A percentile compares a stretch with the other conserved stretches of the same genome.
phyloP scores from a whole-genome alignment of 208 protist genomes.

The Angomonas ambiguus region DNA sequence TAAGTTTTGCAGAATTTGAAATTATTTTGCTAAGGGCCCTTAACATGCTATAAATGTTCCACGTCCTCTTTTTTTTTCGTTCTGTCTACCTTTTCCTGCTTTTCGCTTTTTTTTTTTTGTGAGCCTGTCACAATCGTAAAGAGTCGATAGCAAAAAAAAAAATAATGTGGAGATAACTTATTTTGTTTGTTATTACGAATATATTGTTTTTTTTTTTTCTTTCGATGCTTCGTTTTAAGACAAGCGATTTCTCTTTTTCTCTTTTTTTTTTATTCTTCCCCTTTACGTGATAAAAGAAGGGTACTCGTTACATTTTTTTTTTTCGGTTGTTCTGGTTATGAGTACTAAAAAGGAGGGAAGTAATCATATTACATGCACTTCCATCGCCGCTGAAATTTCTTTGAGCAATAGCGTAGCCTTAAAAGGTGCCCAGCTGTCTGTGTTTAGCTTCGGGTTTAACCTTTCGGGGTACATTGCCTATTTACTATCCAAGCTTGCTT shows the following conservation, averaged over 20 bases:
- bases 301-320: no score
- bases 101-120: background rate
- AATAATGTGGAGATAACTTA: no score
- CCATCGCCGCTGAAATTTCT: constrained; percentile 1
- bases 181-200: no score
- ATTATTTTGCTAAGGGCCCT: constrained; percentile 51
- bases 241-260: background rate
- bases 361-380: background rate
- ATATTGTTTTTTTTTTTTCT: background rate
- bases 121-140: no score
- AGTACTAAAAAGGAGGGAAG: background rate
- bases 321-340: no score
- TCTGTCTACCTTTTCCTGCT: background rate
- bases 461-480: background rate
- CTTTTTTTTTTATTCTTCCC: background rate
- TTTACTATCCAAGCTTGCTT: background rate
- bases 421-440: background rate
- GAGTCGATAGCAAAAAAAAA: no score
- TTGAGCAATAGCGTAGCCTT: background rate
- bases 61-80: constrained; percentile 9
- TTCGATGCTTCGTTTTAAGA: background rate
- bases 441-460: constrained; percentile 1
- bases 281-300: background rate
- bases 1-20: constrained; percentile 64
- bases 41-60: constrained; percentile 20